Evolutionary conservation across 2,329 filamentous ascomycete genomes (phyloP).

Genomic region (Fusarium veterinarium): DNA sequence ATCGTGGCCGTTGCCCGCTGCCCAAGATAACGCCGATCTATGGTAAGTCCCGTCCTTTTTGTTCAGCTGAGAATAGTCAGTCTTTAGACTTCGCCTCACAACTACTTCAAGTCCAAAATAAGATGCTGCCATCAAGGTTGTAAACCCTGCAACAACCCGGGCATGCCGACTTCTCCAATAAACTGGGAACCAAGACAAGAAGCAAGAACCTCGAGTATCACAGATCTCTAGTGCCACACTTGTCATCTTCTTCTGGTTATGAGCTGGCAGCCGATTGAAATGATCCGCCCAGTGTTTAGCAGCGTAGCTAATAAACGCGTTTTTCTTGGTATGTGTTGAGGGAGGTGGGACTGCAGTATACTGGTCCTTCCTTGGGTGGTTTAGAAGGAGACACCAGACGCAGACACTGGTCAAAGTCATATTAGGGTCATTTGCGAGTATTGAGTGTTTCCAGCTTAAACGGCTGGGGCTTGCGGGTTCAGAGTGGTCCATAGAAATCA

Average conservation of each 20-base stretch:
- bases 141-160: accelerated
- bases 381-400: not conserved
- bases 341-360: no score
- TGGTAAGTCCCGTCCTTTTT: not conserved
- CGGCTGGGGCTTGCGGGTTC: accelerated
- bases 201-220: not conserved
- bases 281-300: not conserved
- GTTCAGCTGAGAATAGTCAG: not conserved
- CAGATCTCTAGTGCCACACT: accelerated
- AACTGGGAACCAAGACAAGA: not conserved
- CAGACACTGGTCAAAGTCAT: accelerated
- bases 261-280: accelerated
- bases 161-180: not conserved
- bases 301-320: not conserved
- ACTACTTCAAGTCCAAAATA: not conserved
- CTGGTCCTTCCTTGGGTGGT: accelerated
- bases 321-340: not conserved
- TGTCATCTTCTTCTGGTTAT: not conserved
- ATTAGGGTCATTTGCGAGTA: not conserved
- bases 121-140: not conserved
- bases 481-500: accelerated
- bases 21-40: not conserved
- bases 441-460: not conserved
- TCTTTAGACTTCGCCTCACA: not conserved
- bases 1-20: not conserved